phyloP scores from a whole-genome alignment of 768 basidiomycete genomes.

The Hypholoma sublateritium region DNA sequence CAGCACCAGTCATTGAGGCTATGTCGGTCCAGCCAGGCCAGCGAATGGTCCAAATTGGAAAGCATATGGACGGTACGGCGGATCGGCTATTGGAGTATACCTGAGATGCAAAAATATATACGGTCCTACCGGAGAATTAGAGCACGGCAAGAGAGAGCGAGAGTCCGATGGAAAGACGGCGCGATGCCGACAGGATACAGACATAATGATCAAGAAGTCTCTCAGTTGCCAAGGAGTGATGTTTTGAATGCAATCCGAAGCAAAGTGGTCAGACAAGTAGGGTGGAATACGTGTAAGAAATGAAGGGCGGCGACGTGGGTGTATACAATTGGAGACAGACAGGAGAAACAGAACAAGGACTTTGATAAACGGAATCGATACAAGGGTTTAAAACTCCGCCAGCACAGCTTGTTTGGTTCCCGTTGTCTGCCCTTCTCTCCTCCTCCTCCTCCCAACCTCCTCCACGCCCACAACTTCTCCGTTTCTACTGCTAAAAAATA shows the following conservation, averaged over 20 bases:
- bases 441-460: slow-evolving; percentile 24
- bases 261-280: background rate
- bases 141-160: background rate
- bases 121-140: background rate
- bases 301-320: slow-evolving; percentile 1
- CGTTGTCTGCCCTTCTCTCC: slow-evolving; percentile 37
- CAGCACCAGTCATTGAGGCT: slow-evolving; percentile 1
- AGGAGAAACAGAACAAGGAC: slow-evolving; percentile 3
- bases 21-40: background rate
- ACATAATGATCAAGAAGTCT: slow-evolving; percentile 7
- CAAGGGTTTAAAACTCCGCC: slow-evolving; percentile 48
- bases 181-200: background rate
- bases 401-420: slow-evolving; percentile 46
- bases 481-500: slow-evolving; percentile 14
- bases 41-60: background rate
- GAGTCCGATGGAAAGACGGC: background rate
- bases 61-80: background rate
- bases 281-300: background rate
- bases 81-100: slow-evolving; percentile 4
- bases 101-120: background rate
- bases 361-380: slow-evolving; percentile 8
- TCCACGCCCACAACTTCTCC: slow-evolving; percentile 7
- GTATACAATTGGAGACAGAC: slow-evolving; percentile 5
- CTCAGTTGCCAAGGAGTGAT: background rate
- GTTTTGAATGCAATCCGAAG: background rate